These are phyloP conservation scores for Rhodotorula sp. DNA, from an alignment of 1,284 basidiomycete species.

Conservation along the genomic window DNA sequence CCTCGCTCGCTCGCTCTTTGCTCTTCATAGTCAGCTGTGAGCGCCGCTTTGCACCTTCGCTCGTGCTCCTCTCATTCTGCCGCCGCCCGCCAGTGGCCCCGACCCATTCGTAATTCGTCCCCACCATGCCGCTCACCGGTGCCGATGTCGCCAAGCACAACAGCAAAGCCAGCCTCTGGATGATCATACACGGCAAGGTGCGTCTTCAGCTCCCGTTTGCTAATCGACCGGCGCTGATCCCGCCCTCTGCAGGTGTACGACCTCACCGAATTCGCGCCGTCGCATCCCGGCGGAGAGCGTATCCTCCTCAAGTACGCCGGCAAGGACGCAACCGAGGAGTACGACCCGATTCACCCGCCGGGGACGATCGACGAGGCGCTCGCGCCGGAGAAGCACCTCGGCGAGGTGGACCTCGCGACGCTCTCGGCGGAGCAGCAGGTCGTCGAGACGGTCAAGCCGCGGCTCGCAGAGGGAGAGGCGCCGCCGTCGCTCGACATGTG, in stretches of 20 bases:
- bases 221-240: neutral
- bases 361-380: constrained; percentile 41
- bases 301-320: constrained; percentile 43
- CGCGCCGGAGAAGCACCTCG: constrained; percentile 39
- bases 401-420: constrained; percentile 37
- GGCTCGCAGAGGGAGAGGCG: neutral
- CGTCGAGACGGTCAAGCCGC: neutral
- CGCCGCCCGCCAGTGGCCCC: neutral
- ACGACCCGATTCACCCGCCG: constrained; percentile 28
- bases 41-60: neutral
- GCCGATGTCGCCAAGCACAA: constrained; percentile 85
- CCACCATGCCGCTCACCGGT: constrained; percentile 57
- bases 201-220: neutral
- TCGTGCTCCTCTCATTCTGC: neutral
- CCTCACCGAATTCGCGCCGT: constrained; percentile 20
- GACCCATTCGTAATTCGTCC: neutral
- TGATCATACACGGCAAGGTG: constrained; percentile 81
- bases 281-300: constrained; percentile 39
- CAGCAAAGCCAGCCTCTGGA: constrained; percentile 71
- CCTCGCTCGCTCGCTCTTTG: too few relatives aligned
- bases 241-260: constrained; percentile 17
- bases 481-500: constrained; percentile 26
- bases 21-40: too few relatives aligned
- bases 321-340: constrained; percentile 42
- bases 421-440: constrained; percentile 21